Evolutionary conservation across 2,329 filamentous ascomycete species (phyloP), one percentile per base, ranked within the genome.

Genomic region (Chaetomium strumarium): DNA sequence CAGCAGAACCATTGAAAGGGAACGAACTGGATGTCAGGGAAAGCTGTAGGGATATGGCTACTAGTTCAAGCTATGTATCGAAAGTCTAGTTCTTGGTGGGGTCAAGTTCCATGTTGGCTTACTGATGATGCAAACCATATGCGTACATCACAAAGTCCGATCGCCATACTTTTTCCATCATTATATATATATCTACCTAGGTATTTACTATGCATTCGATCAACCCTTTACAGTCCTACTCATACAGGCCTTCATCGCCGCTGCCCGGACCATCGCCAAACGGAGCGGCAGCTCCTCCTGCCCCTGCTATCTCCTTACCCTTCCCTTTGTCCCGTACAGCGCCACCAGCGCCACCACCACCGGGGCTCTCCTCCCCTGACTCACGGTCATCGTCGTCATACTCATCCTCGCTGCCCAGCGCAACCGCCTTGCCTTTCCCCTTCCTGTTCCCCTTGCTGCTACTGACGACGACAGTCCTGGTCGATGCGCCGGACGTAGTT

Each of bases 231-330:
- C 24, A 24, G 7, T n/a, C 30, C 66, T 69, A 81, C 49, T 63
- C 64, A 63, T 83, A 83, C 63, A 83, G 60, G 10, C 71, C 78
- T 44, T 82, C 79, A 47, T 83, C 79, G 55, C 78, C 80, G 57
- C 75, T 78, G 16, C 72, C 77, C n/a, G 70, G 75, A 17, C 74
- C 72, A n/a, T 79, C 72, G 60, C 75, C 71, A 57, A 82, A 80
- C 31, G 56, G 56, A n/a, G 70, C 68, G 55, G 73, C 79, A 52
- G 72, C 74, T n/a, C n/a, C n/a, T n/a, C n/a, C n/a, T n/a, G n/a
- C n/a, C n/a, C n/a, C n/a, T n/a, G n/a, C 80, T 64, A 83, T 83
- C 8, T 77, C 77, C 61, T 80, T 80, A n/a, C 63, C 79, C 66
- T 81, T 83, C 11, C 77, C 77, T 61, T 80, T 80, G 24, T 64